A percentile compares a stretch with the other conserved stretches of the same genome.
phyloP scores from a whole-genome alignment of 768 basidiomycete species.

The Russula earlei region DNA sequence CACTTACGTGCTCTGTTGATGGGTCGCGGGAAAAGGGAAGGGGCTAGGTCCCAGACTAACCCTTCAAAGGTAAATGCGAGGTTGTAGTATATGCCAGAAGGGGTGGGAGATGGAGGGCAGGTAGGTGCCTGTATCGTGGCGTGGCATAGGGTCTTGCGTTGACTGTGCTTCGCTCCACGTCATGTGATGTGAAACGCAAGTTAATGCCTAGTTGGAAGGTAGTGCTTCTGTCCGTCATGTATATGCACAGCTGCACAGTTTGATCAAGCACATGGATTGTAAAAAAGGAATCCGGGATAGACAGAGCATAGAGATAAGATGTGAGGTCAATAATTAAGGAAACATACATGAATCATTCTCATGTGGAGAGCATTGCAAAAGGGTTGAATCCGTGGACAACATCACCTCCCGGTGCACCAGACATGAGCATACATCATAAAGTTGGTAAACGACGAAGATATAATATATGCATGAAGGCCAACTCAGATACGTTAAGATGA shows the following conservation, averaged over 20 bases:
- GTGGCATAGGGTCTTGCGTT: too few relatives aligned
- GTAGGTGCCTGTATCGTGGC: too few relatives aligned
- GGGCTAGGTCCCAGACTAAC: too few relatives aligned
- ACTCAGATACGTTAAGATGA: constrained; percentile 10
- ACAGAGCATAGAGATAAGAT: not conserved
- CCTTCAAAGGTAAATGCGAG: too few relatives aligned
- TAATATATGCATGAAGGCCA: not conserved
- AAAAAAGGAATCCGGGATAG: not conserved
- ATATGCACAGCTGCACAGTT: not conserved
- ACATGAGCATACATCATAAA: not conserved
- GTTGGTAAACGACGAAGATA: not conserved
- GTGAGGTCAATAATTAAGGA: not conserved
- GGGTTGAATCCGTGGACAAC: not conserved
- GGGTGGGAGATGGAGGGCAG: too few relatives aligned
- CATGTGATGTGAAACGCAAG: too few relatives aligned
- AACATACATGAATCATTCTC: not conserved
- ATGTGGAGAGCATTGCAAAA: not conserved
- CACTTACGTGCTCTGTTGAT: too few relatives aligned
- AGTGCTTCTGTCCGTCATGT: too few relatives aligned
- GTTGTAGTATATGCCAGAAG: too few relatives aligned
- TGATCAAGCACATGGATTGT: not conserved
- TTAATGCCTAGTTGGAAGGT: too few relatives aligned
- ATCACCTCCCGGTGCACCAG: not conserved
- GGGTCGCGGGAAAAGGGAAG: too few relatives aligned
- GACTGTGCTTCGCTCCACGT: too few relatives aligned